Evolutionary conservation across 176 grass and related monocot genomes (phyloP).

Genomic region (Tillandsia fasciculata): DNA sequence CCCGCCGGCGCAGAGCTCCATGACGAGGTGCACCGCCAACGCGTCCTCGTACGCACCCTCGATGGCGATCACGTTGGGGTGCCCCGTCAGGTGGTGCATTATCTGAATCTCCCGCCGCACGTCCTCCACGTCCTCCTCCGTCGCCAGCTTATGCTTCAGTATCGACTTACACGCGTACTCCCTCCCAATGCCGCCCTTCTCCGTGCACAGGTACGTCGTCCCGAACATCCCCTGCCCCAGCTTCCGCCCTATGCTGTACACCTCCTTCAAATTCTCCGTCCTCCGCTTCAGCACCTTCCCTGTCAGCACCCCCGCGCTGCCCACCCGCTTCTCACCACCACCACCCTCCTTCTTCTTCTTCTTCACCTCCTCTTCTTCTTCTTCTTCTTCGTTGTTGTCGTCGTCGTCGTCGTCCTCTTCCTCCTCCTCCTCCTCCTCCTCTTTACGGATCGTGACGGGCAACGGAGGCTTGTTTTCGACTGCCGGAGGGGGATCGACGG

Average conservation of each 20-base stretch:
- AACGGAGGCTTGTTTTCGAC: not conserved
- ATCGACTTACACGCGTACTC: constrained; percentile 32
- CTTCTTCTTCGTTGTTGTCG: not conserved
- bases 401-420: not conserved
- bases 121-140: constrained; percentile 27
- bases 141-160: constrained; percentile 18
- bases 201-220: constrained; percentile 26
- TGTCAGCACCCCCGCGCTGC: constrained; percentile 18
- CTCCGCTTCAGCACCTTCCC: constrained; percentile 22
- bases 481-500: not conserved
- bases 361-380: not conserved
- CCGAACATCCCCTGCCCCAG: constrained; percentile 31
- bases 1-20: constrained; percentile 31
- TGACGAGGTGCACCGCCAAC: constrained; percentile 31
- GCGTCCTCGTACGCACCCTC: constrained; percentile 27
- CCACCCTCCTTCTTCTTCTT: not conserved
- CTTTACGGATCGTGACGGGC: constrained; percentile 6
- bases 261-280: constrained; percentile 29
- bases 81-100: constrained; percentile 30
- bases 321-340: not conserved
- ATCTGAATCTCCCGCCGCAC: constrained; percentile 29
- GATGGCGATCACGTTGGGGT: constrained; percentile 31
- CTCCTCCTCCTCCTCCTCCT: not conserved
- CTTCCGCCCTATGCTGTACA: constrained; percentile 27
- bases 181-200: constrained; percentile 11